phyloP scores from a whole-genome alignment of 2,329 filamentous ascomycete genomes.

The Fusarium albidum region DNA sequence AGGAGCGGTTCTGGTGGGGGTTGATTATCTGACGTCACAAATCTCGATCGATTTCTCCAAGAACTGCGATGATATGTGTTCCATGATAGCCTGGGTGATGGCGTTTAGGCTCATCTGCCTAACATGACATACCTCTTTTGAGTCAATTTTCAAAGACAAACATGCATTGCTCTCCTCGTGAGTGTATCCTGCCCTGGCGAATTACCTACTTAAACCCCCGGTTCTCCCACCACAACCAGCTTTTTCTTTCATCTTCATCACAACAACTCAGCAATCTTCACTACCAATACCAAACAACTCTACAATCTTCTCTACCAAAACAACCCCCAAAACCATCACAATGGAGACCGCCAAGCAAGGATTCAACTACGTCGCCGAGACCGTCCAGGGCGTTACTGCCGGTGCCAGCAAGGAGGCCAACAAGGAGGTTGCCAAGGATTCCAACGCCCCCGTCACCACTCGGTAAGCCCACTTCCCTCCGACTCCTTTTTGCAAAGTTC shows the following conservation, averaged over 20 bases:
- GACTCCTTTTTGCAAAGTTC: not conserved
- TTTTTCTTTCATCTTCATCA: constrained; percentile 18
- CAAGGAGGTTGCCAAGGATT: constrained; percentile 73
- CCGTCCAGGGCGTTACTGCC: constrained; percentile 64
- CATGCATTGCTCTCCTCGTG: constrained; percentile 18
- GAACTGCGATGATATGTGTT: constrained; percentile 4
- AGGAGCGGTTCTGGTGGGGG: constrained; percentile 1
- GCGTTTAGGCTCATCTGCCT: constrained; percentile 3
- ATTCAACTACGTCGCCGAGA: constrained; percentile 75
- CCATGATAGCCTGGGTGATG: not conserved
- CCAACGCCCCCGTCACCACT: constrained; percentile 59
- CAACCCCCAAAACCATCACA: constrained; percentile 42
- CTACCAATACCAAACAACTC: constrained; percentile 22
- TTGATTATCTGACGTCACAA: constrained; percentile 30
- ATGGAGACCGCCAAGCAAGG: constrained; percentile 67
- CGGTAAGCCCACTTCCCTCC: constrained; percentile 53
- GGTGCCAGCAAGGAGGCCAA: constrained; percentile 74
- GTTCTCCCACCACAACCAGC: constrained; percentile 7
- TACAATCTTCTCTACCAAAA: constrained; percentile 22
- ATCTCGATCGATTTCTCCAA: constrained; percentile 3
- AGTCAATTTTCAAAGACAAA: not conserved
- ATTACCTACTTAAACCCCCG: constrained; percentile 35
- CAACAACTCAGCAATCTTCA: constrained; percentile 24
- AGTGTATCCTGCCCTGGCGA: not conserved
- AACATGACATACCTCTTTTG: constrained; percentile 11